Base-by-base conservation (phyloP, 768 basidiomycete genomes). In the Phaffia australis region DNA sequence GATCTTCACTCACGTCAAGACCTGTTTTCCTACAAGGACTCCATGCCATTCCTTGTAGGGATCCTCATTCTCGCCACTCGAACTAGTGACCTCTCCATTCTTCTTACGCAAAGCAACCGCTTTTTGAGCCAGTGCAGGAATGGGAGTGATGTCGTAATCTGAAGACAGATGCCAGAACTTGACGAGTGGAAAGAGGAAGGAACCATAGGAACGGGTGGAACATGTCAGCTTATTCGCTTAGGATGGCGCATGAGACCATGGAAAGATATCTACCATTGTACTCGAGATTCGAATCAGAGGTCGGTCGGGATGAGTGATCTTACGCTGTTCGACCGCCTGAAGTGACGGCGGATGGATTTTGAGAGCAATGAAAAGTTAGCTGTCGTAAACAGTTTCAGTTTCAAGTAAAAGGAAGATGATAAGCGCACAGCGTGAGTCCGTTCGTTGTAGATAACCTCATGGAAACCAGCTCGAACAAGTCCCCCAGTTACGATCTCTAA, bases 231-330 rank as follows among this genome's bases (percentile, higher is more conserved):
- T 5, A 46, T 18, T 21, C 59, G 15, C n/a, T 52, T 30, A 27
- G n/a, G 30, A 23, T 29, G 14, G 57, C 2, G 18, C 25, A 5
- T 15, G 42, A 51, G n/a, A 21, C 2, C 27, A 57, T 7, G 18
- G 14, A n/a, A 19, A 46, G 14, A 18, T 16, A 71, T 75, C 63
- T 57, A 77, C 76, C 76, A 93, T 92, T 0, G 92, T 97, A 1
- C 89, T 93, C 2, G 91, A 93, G 70, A 98, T 92, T n/a, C 93
- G 86, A 70, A 93, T 89, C 47, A 87, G 79, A 16, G 93, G 93
- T n/a, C 93, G 84, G 63, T 83, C 81, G 1, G 89, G 85, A 67
- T 69, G 56, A 19, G 68, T 35, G 0, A 8, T 46, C 48, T 64
- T 64, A n/a, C 60, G 47, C 19, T 27, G 8, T 49, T 56, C 30